phyloP scores from a whole-genome alignment of 192 early-diverging fungal species.

The Coemansia sp. region DNA sequence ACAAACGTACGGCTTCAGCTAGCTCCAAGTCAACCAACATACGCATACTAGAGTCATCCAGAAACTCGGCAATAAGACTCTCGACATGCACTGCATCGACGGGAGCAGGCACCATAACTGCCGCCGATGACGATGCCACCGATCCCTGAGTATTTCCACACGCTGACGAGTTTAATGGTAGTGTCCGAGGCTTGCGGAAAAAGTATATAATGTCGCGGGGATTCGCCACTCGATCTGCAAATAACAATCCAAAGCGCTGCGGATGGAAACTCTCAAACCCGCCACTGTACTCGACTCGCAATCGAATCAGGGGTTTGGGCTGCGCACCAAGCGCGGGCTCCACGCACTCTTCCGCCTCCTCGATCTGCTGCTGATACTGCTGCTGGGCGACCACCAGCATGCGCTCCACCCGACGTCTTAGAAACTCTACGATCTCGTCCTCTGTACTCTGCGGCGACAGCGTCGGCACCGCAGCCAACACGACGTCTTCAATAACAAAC shows the following conservation, averaged over 20 bases:
- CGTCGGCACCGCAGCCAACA: conserved; percentile 55
- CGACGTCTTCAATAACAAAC: conserved; percentile 77
- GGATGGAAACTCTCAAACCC: conserved; percentile 86
- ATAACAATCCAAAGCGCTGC: conserved; percentile 80
- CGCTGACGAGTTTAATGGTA: background rate
- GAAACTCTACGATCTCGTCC: conserved; percentile 58
- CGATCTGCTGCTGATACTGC: conserved; percentile 59
- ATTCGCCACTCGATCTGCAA: conserved; percentile 85
- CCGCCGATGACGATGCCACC: too few species aligned
- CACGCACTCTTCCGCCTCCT: conserved; percentile 15
- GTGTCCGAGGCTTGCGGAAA: conserved; percentile 60
- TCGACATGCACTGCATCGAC: conserved; percentile 74
- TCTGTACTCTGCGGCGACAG: conserved; percentile 60
- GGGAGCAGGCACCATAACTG: conserved; percentile 60
- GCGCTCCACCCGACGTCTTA: conserved; percentile 57
- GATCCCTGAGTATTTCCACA: conserved; percentile 10
- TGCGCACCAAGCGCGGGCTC: conserved; percentile 50
- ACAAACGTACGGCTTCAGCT: conserved; percentile 71
- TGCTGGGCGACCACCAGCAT: conserved; percentile 70
- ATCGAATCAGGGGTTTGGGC: conserved; percentile 74
- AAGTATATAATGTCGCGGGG: conserved; percentile 86
- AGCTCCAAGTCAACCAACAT: conserved; percentile 79
- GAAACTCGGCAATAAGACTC: conserved; percentile 75
- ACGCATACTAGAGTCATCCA: conserved; percentile 68
- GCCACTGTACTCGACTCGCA: conserved; percentile 89